Evolutionary conservation across 2,329 filamentous ascomycete genomes (phyloP).

Genomic region (Knoxdaviesia proteae): DNA sequence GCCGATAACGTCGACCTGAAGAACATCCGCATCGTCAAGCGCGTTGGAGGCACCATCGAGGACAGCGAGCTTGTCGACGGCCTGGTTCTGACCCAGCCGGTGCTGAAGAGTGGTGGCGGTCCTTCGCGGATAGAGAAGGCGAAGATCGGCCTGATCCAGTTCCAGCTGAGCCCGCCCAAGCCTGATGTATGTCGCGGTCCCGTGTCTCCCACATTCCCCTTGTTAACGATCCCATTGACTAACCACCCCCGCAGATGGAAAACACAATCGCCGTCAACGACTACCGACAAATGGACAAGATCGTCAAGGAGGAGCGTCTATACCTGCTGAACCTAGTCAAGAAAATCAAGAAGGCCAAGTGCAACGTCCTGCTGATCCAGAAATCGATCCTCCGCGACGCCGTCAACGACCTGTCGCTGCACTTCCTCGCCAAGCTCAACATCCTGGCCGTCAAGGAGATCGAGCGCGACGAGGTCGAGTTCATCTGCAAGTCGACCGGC

Average conservation of each 20-base stretch:
- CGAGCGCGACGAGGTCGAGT: constrained; percentile 95
- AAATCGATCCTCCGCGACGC: constrained; percentile 96
- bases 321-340: constrained; percentile 98
- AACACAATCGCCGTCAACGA: constrained; percentile 99
- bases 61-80: constrained; percentile 96
- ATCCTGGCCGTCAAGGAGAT: constrained; percentile 95
- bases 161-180: constrained; percentile 95
- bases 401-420: constrained; percentile 89
- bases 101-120: constrained; percentile 83
- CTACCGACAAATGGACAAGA: constrained; percentile 99
- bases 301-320: constrained; percentile 94
- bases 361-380: constrained; percentile 93
- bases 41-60: constrained; percentile 92
- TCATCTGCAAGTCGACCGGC: constrained; percentile 96
- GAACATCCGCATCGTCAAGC: constrained; percentile 95
- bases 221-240: background rate
- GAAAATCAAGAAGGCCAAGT: constrained; percentile 99
- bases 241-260: constrained; percentile 50
- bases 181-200: constrained; percentile 50
- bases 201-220: background rate
- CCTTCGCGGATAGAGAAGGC: constrained; percentile 93
- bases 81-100: constrained; percentile 74
- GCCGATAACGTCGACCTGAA: constrained; percentile 92
- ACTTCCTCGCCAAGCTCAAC: constrained; percentile 93
- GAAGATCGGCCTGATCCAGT: constrained; percentile 89